Evolutionary conservation across 1,139 yeast species (phyloP).

Genomic region (Keqinozyma sinolaborantium): DNA sequence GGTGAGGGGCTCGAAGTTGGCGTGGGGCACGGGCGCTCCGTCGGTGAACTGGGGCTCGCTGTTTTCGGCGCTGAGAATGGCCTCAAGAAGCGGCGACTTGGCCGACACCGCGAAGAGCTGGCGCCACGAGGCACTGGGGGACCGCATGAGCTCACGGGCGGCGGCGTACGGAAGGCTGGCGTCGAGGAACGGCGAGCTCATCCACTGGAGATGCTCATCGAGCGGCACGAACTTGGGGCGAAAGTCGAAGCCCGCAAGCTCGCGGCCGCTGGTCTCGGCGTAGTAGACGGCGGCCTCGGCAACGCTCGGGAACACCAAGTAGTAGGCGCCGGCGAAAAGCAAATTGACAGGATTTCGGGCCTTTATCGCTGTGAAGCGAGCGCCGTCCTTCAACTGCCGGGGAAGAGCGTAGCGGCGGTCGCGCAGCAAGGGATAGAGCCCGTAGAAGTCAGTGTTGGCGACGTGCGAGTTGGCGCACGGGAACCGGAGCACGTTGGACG

Average conservation of each 20-base stretch:
- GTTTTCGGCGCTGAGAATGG: not conserved
- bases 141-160: not conserved
- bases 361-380: constrained; percentile 37
- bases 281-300: constrained; percentile 50
- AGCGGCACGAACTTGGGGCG: constrained; percentile 39
- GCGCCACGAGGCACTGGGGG: not conserved
- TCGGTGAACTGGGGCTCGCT: no score
- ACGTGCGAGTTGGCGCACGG: constrained; percentile 35
- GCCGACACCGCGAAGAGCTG: not conserved
- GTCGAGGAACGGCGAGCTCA: constrained; percentile 26
- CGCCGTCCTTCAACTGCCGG: constrained; percentile 15
- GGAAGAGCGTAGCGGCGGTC: constrained; percentile 27
- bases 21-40: constrained; percentile 1
- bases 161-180: constrained; percentile 1
- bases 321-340: constrained; percentile 46
- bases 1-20: constrained; percentile 7
- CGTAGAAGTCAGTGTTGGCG: constrained; percentile 33
- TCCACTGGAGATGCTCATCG: constrained; percentile 13
- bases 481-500: constrained; percentile 32
- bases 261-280: constrained; percentile 44
- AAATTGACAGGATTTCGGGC: constrained; percentile 46
- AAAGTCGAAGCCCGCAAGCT: constrained; percentile 49
- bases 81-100: not conserved
- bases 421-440: constrained; percentile 29
- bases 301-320: constrained; percentile 43